Conservation (phyloP, 1,139 yeast genomes). For the Hansenula lynferdii region DNA sequence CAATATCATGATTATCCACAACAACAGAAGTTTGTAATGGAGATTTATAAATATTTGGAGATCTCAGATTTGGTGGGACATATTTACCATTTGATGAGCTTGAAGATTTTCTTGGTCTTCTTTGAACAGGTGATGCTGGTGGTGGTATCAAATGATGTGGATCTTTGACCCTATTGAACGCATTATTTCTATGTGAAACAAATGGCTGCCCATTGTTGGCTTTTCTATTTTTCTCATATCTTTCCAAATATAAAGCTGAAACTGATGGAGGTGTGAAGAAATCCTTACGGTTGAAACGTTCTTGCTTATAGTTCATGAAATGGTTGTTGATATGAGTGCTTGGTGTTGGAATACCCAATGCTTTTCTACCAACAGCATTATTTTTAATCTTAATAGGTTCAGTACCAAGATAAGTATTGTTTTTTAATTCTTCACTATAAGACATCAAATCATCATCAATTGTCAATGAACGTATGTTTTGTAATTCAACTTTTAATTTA, state of each 20-base stretch:
- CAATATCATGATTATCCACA: slow-evolving; percentile 29
- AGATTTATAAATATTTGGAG: slow-evolving; percentile 24
- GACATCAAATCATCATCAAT: slow-evolving; percentile 65
- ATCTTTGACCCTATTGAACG: slow-evolving; percentile 13
- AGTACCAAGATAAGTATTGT: slow-evolving; percentile 17
- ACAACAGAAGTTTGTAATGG: slow-evolving; percentile 21
- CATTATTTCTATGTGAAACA: not conserved
- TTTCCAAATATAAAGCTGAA: slow-evolving; percentile 66
- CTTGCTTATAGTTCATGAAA: slow-evolving; percentile 29
- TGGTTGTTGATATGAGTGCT: slow-evolving; percentile 32
- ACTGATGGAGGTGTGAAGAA: slow-evolving; percentile 76
- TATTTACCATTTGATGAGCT: slow-evolving; percentile 48
- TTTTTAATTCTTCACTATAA: slow-evolving; percentile 7
- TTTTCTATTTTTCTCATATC: slow-evolving; percentile 41
- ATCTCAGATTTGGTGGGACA: slow-evolving; percentile 65
- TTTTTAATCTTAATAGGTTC: slow-evolving; percentile 24
- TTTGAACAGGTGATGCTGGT: slow-evolving; percentile 10
- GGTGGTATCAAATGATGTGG: slow-evolving; percentile 10
- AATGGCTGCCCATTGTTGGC: slow-evolving; percentile 5
- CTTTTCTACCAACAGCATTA: slow-evolving; percentile 47
- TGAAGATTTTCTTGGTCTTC: slow-evolving; percentile 19
- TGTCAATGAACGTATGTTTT: slow-evolving; percentile 63
- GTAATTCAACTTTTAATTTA: slow-evolving; percentile 55
- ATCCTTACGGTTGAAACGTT: slow-evolving; percentile 57
- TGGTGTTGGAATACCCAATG: slow-evolving; percentile 59